phyloP scores from a whole-genome alignment of 805 yeast genomes.

The Saturnispora diversa region DNA sequence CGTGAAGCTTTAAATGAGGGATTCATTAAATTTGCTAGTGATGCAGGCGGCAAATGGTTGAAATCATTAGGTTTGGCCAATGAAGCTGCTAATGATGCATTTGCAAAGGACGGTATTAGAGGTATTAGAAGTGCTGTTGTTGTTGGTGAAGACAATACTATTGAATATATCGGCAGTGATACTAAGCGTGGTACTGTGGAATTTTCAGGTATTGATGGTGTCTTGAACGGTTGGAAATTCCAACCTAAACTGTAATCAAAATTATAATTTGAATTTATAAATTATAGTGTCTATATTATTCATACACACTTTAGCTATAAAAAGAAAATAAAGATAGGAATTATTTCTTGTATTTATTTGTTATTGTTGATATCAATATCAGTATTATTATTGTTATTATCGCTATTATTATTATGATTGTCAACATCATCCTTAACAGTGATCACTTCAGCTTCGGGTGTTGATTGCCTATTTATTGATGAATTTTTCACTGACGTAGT shows the following conservation, averaged over 20 bases:
- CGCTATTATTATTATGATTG: not conserved
- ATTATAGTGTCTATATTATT: too few relatives aligned
- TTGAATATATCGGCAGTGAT: conserved; percentile 36
- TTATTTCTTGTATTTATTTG: not conserved
- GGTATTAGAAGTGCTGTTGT: conserved; percentile 58
- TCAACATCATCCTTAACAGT: conserved; percentile 1
- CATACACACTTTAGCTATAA: too few relatives aligned
- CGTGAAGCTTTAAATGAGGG: conserved; percentile 6
- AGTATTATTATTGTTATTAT: not conserved
- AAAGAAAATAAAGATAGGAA: too few relatives aligned
- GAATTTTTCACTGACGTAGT: not conserved
- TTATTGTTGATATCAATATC: not conserved
- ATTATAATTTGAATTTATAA: too few relatives aligned
- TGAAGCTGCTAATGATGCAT: conserved; percentile 10
- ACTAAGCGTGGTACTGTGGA: conserved; percentile 27
- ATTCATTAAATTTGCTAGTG: conserved; percentile 42
- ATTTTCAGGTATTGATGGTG: conserved; percentile 14
- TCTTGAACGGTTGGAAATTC: conserved; percentile 6
- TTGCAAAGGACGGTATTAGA: conserved; percentile 13
- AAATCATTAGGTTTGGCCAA: conserved; percentile 10
- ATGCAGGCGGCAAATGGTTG: conserved; percentile 36
- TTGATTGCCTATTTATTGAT: not conserved
- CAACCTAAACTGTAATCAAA: conserved; percentile 3
- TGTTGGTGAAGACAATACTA: conserved; percentile 36
- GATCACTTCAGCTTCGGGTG: conserved; percentile 2